Base-by-base conservation (phyloP, 2,329 filamentous ascomycete genomes). In the Botrytis cinerea region DNA sequence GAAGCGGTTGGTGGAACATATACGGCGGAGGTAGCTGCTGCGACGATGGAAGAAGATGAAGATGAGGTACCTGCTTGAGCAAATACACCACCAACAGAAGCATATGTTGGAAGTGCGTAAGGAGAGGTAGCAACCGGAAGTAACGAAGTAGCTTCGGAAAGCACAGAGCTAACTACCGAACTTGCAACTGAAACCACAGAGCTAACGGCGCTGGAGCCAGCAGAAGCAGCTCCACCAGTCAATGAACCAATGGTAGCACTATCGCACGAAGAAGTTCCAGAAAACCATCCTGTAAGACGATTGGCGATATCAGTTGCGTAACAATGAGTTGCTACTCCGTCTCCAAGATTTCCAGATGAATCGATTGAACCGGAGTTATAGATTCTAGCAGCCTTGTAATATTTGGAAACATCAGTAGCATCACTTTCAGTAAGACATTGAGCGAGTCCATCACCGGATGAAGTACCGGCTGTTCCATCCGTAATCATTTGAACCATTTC, bases 321-420 rank as follows among this genome's bases (percentile, higher is more conserved):
- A 73, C 78, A 79, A 60, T 74, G 73, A 32, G 76, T 79, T 12
- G 78, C 77, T 20, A 72, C 68, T 9, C 74, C 75, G 10, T 73
- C 51, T 22, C 75, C 80, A 28, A 84, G 78, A 73, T 84, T 82
- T 1, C 78, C 78, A 8, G 76, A 77, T 0, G 76, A 9, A 57
- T 77, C 79, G 35, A 84, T 77, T 0, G 79, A 79, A 48, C 83
- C 83, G 0, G 83, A 84, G 77, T 84, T 84, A 78, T 84, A 84
- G 62, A 81, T 78, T 40, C 83, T 78, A 12, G 83, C 82, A 32
- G 81, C 83, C 64, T 80, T 80, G 75, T 81, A 82, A 75, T 79
- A 81, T n/a, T 68, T 77, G 45, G 77, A 77, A 45, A 77, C 80
- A 18, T 79, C 80, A 4, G 71, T 75, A 40, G 73, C 75, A 28